Conservation (phyloP, 768 basidiomycete species). For the Russula compacta region DNA sequence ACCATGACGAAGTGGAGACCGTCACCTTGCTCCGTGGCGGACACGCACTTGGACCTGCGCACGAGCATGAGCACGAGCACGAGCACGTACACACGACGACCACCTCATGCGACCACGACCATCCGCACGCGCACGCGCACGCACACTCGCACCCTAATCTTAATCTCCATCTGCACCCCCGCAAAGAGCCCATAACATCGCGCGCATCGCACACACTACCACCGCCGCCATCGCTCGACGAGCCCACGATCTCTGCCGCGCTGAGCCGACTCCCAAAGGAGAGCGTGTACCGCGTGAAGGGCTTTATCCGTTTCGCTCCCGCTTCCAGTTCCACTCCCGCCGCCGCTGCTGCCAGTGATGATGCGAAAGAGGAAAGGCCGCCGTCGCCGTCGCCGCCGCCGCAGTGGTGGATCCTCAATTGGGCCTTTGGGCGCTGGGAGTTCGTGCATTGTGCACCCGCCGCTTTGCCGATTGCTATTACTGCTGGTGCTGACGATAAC, state of each 20-base stretch:
- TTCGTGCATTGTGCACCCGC: constrained; percentile 32
- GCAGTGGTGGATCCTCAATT: constrained; percentile 60
- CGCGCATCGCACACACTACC: neutral
- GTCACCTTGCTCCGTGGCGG: constrained; percentile 47
- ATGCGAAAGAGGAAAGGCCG: neutral
- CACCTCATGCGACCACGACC: neutral
- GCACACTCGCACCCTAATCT: neutral
- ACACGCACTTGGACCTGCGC: constrained; percentile 20
- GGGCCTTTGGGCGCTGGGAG: constrained; percentile 88
- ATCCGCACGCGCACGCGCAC: constrained; percentile 18
- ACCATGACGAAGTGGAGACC: constrained; percentile 84
- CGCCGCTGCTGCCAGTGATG: constrained; percentile 23
- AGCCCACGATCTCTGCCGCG: constrained; percentile 35
- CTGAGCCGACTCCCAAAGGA: constrained; percentile 55
- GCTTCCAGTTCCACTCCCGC: neutral
- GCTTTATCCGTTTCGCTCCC: constrained; percentile 53
- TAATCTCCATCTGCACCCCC: neutral
- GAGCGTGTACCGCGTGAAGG: constrained; percentile 75
- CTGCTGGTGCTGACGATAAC: constrained; percentile 7
- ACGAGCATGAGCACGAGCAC: constrained; percentile 18
- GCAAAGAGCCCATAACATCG: neutral
- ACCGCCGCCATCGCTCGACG: constrained; percentile 25
- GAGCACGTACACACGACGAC: too few relatives aligned
- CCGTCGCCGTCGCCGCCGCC: constrained; percentile 21
- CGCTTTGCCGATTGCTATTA: neutral